Conservation (phyloP, 176 grass and related monocot species). For the Thalia dealbata region DNA sequence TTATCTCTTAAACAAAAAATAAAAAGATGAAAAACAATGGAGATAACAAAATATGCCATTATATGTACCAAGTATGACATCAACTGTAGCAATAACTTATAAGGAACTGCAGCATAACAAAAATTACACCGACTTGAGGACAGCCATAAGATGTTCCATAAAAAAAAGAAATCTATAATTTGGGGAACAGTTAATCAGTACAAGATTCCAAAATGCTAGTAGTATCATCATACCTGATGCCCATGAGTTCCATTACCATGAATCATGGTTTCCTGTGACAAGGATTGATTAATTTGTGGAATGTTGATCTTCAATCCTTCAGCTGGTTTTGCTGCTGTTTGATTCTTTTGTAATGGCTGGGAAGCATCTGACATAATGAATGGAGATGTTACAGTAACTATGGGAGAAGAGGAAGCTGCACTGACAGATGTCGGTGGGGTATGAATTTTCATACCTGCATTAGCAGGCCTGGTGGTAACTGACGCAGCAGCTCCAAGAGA, state of each 20-base stretch:
- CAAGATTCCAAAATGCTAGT: constrained; percentile 9
- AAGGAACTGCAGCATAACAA: too few species aligned
- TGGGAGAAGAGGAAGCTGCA: constrained; percentile 32
- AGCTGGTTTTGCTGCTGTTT: constrained; percentile 32
- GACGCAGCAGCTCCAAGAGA: constrained; percentile 22
- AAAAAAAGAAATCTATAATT: background rate
- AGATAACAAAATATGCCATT: too few species aligned
- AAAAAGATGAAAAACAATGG: background rate
- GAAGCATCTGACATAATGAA: constrained; percentile 21
- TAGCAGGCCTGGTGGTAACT: constrained; percentile 30
- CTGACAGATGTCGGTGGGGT: constrained; percentile 29
- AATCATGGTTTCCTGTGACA: constrained; percentile 18
- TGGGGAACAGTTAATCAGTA: background rate
- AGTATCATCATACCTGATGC: constrained; percentile 37
- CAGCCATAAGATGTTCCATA: too few species aligned
- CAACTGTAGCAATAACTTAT: too few species aligned
- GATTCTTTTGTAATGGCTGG: constrained; percentile 34
- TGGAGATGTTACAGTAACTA: constrained; percentile 20
- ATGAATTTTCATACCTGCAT: constrained; percentile 25
- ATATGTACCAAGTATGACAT: too few species aligned
- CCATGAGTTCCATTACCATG: constrained; percentile 23
- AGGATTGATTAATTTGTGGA: constrained; percentile 37
- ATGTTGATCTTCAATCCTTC: constrained; percentile 33
- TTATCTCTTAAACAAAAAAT: background rate
- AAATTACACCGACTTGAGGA: too few species aligned